These are phyloP conservation scores for Bocquillonia castaneifolia DNA, from an alignment of 441 rosid genomes.

Conservation along the genomic window DNA sequence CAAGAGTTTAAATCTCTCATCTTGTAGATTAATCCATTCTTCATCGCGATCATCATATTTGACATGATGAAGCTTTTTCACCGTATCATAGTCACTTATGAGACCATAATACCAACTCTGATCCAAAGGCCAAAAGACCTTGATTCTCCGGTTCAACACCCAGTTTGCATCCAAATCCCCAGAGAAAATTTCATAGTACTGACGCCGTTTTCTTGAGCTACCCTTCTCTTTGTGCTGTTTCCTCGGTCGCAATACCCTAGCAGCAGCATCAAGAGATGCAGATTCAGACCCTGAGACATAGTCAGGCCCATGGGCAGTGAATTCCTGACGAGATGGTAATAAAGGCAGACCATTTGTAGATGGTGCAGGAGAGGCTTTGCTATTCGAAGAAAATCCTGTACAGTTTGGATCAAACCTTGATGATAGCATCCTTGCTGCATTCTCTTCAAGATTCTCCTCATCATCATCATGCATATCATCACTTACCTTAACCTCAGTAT, in stretches of 20 bases:
- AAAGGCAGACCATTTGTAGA: slow-evolving; percentile 40
- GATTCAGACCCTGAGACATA: slow-evolving; percentile 45
- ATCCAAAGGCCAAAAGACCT: slow-evolving; percentile 95
- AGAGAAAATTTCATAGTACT: slow-evolving; percentile 67
- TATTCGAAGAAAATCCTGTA: slow-evolving; percentile 61
- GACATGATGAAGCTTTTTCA: slow-evolving; percentile 76
- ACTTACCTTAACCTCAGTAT: slow-evolving; percentile 32
- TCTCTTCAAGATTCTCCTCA: slow-evolving; percentile 92
- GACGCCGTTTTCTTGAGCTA: slow-evolving; percentile 66
- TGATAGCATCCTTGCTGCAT: slow-evolving; percentile 95
- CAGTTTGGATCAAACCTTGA: slow-evolving; percentile 87
- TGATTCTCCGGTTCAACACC: slow-evolving; percentile 69
- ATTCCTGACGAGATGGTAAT: slow-evolving; percentile 36
- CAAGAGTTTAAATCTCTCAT: slow-evolving; percentile 82
- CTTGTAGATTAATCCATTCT: slow-evolving; percentile 81
- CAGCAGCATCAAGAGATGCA: slow-evolving; percentile 51
- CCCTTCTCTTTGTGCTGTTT: slow-evolving; percentile 49
- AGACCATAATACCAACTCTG: slow-evolving; percentile 86
- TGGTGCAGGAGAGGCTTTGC: slow-evolving; percentile 40
- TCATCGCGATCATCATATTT: slow-evolving; percentile 97
- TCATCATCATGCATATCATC: slow-evolving; percentile 58
- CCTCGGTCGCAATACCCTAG: slow-evolving; percentile 76
- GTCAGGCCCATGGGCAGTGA: slow-evolving; percentile 29
- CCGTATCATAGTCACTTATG: slow-evolving; percentile 64
- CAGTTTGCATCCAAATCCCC: slow-evolving; percentile 64